A percentile compares a stretch with the other conserved stretches of the same genome.
Conservation (phyloP, 129 eudicot species). For the Dittrichia graveolens region DNA sequence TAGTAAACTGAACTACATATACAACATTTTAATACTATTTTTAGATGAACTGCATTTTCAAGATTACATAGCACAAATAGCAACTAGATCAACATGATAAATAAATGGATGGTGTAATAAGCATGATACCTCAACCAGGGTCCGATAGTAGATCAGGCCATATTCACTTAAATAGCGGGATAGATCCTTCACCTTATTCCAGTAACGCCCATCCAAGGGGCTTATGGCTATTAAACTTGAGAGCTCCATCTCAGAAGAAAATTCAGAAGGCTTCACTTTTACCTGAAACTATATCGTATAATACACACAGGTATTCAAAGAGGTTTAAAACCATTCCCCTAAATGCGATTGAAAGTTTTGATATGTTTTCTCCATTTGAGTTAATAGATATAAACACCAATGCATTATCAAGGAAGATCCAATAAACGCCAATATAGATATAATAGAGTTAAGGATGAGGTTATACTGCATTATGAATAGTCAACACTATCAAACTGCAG, state of each 20-base stretch:
- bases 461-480: not conserved
- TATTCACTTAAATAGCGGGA: slow-evolving; percentile 83
- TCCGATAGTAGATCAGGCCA: slow-evolving; percentile 74
- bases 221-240: slow-evolving; percentile 74
- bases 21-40: not conserved
- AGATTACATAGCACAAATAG: not conserved
- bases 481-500: not conserved
- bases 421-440: not conserved
- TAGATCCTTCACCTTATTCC: slow-evolving; percentile 80
- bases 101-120: slow-evolving; percentile 6
- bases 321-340: not conserved
- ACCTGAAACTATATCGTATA: slow-evolving; percentile 47
- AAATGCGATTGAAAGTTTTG: not conserved
- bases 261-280: slow-evolving; percentile 40
- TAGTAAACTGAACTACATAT: not conserved
- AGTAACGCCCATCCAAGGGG: slow-evolving; percentile 89
- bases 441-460: not conserved
- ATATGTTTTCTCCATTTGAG: slow-evolving; percentile 3
- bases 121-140: slow-evolving; percentile 71
- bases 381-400: slow-evolving; percentile 3
- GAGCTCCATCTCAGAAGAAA: slow-evolving; percentile 57
- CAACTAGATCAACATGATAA: not conserved
- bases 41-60: not conserved
- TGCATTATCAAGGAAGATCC: not conserved
- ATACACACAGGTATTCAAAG: slow-evolving; percentile 6